Evolutionary conservation across 2,329 filamentous ascomycete species (phyloP).

Genomic region (Aspergillus persii): DNA sequence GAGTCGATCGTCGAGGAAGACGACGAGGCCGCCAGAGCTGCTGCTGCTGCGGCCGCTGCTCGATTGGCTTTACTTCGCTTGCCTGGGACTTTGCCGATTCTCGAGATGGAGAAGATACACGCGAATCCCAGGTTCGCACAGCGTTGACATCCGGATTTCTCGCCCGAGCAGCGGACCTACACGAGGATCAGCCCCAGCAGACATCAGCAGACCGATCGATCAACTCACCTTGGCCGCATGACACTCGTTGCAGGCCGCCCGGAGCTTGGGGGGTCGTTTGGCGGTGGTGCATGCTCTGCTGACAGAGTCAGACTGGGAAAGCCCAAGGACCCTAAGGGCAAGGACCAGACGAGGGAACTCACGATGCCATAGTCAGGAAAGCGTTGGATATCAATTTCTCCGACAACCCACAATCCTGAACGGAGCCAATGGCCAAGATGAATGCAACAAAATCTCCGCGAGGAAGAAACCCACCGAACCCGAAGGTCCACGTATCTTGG

Average conservation of each 20-base stretch:
- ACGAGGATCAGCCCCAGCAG: background rate
- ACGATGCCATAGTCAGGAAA: conserved; percentile 8
- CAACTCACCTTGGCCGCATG: conserved; percentile 14
- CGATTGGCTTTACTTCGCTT: conserved; percentile 18
- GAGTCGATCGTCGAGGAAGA: conserved; percentile 19
- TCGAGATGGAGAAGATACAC: conserved; percentile 18
- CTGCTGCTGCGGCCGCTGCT: conserved; percentile 4
- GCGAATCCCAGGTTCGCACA: conserved; percentile 12
- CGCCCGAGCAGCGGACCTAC: conserved; percentile 18
- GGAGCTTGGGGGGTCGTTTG: conserved; percentile 15
- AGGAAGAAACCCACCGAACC: background rate
- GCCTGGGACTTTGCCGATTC: conserved; percentile 17
- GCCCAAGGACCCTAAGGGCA: background rate
- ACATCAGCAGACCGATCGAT: background rate
- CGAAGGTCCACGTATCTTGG: background rate
- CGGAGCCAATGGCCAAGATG: background rate
- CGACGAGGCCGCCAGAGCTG: background rate
- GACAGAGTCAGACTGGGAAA: conserved; percentile 3
- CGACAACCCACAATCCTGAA: background rate
- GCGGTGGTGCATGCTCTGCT: conserved; percentile 4
- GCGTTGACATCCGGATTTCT: conserved; percentile 18
- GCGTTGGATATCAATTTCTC: background rate
- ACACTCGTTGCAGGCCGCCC: conserved; percentile 17
- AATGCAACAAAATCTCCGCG: background rate
- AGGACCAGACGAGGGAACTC: background rate